Base-by-base conservation (phyloP, 768 basidiomycete genomes). In the Rhizopogon sp. region DNA sequence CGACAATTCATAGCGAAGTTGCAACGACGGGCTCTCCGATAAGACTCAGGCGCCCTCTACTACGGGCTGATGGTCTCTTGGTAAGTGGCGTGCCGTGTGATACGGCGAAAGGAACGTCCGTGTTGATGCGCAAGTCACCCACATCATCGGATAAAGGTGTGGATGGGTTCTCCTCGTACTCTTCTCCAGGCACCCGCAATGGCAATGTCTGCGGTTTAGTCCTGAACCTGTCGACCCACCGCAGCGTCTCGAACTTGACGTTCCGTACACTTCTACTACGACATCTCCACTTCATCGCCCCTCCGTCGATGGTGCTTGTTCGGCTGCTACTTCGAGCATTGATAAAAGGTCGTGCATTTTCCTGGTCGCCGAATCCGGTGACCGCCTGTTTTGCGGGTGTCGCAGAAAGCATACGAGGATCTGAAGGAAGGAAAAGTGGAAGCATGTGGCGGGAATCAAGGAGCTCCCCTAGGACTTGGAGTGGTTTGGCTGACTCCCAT, bases 391-490 rank as follows among this genome's bases (percentile, higher is more conserved):
- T 82, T 47, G 69, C 77, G 0, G 90, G 85, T 3, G 80, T 71
- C 6, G 88, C 89, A 17, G 88, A 85, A 7, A 95, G 75, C 68
- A 90, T 76, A 39, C 83, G 83, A 33, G 88, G 85, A 67, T 93
- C 85, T 17, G 85, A 83, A 6, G 95, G 95, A 47, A 97, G 84
- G 20, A 83, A 76, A 46, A 96, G 76, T 1, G 92, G 93, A 22
- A 98, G 80, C 93, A 98, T 98, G 68, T 88, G 83, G 59, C 94
- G 81, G 25, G 91, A 93, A 68, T 99, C 94, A 58, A 98, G 75
- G 25, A 98, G 72, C 68, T 99, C 97, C 31, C 94, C 94, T 1
- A 94, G 79, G 25, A 85, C 85, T 63, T 90, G 88, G 0, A 92
- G 87, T 17, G 91, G 81, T 51, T 80, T 81, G 0, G 82, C 76